Percentiles rank a stretch among this genome's conserved stretches.
Conservation (phyloP, 805 yeast species). For the Saccharomycopsis fermentans region DNA sequence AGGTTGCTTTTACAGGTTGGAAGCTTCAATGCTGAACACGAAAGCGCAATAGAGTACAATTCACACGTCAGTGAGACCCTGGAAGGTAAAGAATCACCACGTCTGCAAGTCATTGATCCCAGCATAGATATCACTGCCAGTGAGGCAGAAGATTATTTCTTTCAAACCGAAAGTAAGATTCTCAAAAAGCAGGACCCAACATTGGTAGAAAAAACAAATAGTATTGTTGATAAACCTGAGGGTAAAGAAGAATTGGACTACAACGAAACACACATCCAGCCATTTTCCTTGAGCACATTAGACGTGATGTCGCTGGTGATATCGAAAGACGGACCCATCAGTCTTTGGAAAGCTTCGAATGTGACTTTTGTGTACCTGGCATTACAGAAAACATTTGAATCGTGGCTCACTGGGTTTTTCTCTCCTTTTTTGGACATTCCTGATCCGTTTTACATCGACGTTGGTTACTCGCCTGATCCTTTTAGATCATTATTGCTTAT, state of each 20-base stretch:
- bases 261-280: slow-evolving; percentile 33
- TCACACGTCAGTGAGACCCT: neutral
- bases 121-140: neutral
- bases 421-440: slow-evolving; percentile 77
- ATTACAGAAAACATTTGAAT: slow-evolving; percentile 64
- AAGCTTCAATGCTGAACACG: slow-evolving; percentile 30
- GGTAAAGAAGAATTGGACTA: neutral
- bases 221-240: no score
- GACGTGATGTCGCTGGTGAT: slow-evolving; percentile 56
- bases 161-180: neutral
- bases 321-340: slow-evolving; percentile 63
- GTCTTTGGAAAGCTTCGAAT: slow-evolving; percentile 63
- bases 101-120: neutral
- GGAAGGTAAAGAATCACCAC: neutral
- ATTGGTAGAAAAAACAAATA: no score
- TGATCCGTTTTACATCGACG: slow-evolving; percentile 79
- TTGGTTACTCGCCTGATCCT: slow-evolving; percentile 72
- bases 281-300: slow-evolving; percentile 49
- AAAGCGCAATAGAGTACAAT: neutral
- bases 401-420: slow-evolving; percentile 85
- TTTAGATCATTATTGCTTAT: slow-evolving; percentile 55
- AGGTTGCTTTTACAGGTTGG: slow-evolving; percentile 76
- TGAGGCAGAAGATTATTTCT: neutral
- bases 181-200: neutral
- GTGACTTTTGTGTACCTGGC: slow-evolving; percentile 74